Percentiles rank a stretch among this genome's conserved stretches.
Evolutionary conservation across 2,329 filamentous ascomycete genomes (phyloP).

Genomic region (Phoma herbarum): DNA sequence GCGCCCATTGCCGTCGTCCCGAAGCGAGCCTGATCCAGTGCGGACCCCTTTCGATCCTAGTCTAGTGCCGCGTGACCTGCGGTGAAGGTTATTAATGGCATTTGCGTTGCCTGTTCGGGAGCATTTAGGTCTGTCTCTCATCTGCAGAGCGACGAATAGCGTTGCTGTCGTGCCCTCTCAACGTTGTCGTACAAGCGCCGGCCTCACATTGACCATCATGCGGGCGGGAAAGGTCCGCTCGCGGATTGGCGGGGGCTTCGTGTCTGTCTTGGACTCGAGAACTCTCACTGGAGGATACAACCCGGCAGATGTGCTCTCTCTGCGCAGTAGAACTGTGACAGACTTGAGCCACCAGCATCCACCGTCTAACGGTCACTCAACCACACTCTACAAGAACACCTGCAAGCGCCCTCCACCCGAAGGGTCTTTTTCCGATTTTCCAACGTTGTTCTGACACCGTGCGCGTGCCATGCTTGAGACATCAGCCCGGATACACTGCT

Average conservation of each 20-base stretch:
- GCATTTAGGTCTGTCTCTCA: constrained; percentile 33
- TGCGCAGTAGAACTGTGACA: constrained; percentile 44
- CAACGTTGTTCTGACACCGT: constrained; percentile 42
- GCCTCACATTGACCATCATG: constrained; percentile 36
- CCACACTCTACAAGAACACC: constrained; percentile 55
- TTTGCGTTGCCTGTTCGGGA: constrained; percentile 34
- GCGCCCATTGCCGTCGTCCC: constrained; percentile 29
- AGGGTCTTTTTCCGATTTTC: constrained; percentile 50
- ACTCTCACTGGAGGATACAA: constrained; percentile 40
- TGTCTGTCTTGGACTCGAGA: constrained; percentile 32
- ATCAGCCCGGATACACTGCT: constrained; percentile 32
- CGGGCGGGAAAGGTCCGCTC: constrained; percentile 38
- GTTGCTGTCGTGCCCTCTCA: constrained; percentile 37
- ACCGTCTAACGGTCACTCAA: constrained; percentile 39
- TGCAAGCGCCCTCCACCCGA: constrained; percentile 54
- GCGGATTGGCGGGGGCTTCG: constrained; percentile 42
- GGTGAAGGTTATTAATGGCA: constrained; percentile 46
- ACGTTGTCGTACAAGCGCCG: constrained; percentile 48
- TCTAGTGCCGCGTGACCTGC: constrained; percentile 23
- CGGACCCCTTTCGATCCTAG: constrained; percentile 21
- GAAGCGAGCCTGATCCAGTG: constrained; percentile 34
- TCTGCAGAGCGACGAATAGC: constrained; percentile 41
- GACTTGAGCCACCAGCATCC: constrained; percentile 45
- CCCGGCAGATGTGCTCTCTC: constrained; percentile 45
- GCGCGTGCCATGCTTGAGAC: constrained; percentile 45